Evolutionary conservation across 2,329 filamentous ascomycete genomes (phyloP), one percentile per base, ranked within the genome.

Genomic region (Cryoendolithus antarcticus): DNA sequence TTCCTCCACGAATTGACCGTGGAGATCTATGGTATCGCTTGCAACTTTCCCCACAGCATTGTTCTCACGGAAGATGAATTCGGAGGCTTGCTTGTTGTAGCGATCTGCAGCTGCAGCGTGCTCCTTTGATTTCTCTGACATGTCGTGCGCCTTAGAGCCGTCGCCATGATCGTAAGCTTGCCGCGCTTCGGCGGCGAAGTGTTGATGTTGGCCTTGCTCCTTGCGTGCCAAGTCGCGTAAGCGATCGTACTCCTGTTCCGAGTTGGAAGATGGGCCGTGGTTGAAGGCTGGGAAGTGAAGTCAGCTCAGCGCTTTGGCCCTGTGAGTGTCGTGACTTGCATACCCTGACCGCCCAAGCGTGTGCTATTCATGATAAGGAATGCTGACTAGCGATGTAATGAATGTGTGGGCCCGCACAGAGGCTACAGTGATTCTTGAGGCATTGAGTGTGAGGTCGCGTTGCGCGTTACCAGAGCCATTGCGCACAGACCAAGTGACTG

Each of bases 41-140:
- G 75, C 72, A 7, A 93, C 81, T 44, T 81, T 77, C 11, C 77
- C 83, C 2, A 69, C 61, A 12, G 83, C 79, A 59, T 96, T 96
- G 68, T 95, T 95, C 65, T 89, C 86, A 31, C 86, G 80, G 68
- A 98, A 95, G 58, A 96, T 96, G 62, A 75, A 93, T 43, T 95
- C 84, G 43, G 84, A 85, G 1, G 91, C 91, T 62, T 94, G 86
- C 48, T 75, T 77, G 69, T 95, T 95, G 66, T 86, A 93, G 44
- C 80, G 70, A 49, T 93, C 85, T 76, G 93, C 91, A 58, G 81
- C 75, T 42, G 77, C 75, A 32, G 80, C 86, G 61, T 96, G 88
- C 33, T 67, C 63, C 64, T 96, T 94, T 56, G 83, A 85, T 62
- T 93, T 75, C 53, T 91, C 78, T 30, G 81, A 88, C 38, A 94